Base-by-base conservation (phyloP, 148 eudicot species). In the Agrostemma githago region DNA sequence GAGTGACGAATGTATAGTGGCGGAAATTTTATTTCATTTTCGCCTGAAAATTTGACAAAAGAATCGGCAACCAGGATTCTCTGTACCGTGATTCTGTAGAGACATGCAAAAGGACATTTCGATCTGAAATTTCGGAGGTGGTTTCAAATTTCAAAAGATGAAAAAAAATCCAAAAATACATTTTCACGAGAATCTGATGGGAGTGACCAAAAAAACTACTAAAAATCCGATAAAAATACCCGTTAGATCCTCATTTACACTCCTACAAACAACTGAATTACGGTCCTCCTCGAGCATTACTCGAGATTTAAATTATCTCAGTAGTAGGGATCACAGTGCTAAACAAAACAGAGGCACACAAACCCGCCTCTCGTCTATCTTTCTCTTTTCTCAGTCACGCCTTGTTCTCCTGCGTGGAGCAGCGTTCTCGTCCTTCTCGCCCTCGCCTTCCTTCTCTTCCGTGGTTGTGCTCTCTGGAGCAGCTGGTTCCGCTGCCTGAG, bases 381-480 rank as follows among this genome's bases (percentile, higher is more conserved):
- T 4, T 63, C 82, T 1, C 83, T 89, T 59, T 76, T 73, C 51
- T 93, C 56, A 51, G 56, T 51, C 95, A 40, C 95, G 97, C 85
- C 95, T 89, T 72, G 83, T 80, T 85, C 98, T 89, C 75, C 90
- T 54, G 53, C 89, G 92, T 53, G 94, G 94, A 75, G 87, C 86
- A 44, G 88, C 84, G 19, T 84, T 68, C 34, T 77, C 84, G 57
- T 84, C 86, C 72, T 82, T 80, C 48, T 84, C 86, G 7, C 75
- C 59, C 81, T 85, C 78, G 62, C 90, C 90, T 73, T 87, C 86
- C 79, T 82, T 87, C 51, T 84, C 89, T 14, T 81, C 87, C 60
- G 78, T 75, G 79, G 26, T 72, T 17, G 89, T 84, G 43, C 86
- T 70, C 59, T 84, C 87, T 6, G 89, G 68, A 54, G 75, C 87